phyloP scores from a whole-genome alignment of 306 rosid genomes.

The Coriaria nepalensis region DNA sequence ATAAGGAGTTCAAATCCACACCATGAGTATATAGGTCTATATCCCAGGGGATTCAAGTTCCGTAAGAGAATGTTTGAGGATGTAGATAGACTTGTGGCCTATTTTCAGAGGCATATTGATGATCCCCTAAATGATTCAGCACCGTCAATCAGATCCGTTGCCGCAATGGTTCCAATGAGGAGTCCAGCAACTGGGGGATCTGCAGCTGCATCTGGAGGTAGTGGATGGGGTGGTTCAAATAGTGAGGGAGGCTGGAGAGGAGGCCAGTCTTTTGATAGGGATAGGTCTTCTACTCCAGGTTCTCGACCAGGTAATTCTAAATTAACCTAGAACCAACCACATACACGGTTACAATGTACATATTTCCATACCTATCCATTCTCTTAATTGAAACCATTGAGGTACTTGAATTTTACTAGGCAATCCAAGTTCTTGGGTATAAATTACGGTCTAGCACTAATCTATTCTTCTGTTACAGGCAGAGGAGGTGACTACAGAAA shows the following conservation, averaged over 20 bases:
- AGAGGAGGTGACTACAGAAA: constrained; percentile 38
- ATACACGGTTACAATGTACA: too few species aligned
- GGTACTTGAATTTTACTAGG: background rate
- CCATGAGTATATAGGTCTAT: constrained; percentile 94
- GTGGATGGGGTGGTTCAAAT: constrained; percentile 77
- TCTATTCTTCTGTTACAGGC: constrained; percentile 6
- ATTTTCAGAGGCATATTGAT: constrained; percentile 85
- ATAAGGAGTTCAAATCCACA: constrained; percentile 91
- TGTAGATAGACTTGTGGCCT: constrained; percentile 83
- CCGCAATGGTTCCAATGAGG: constrained; percentile 98
- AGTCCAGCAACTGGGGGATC: constrained; percentile 97
- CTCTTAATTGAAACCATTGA: too few species aligned
- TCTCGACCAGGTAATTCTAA: constrained; percentile 60
- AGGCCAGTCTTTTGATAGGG: constrained; percentile 65
- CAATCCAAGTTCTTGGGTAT: background rate
- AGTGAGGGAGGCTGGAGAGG: constrained; percentile 70
- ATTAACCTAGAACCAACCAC: too few species aligned
- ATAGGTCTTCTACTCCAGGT: constrained; percentile 76
- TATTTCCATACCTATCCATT: background rate
- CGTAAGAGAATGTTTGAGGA: constrained; percentile 93
- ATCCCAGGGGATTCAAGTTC: constrained; percentile 94
- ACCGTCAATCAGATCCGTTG: constrained; percentile 89
- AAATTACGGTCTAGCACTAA: constrained; percentile 12
- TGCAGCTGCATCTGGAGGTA: constrained; percentile 62
- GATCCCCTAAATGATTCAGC: constrained; percentile 70